phyloP scores from a whole-genome alignment of 2,329 filamentous ascomycete species.

The Aspergillus tamarii region DNA sequence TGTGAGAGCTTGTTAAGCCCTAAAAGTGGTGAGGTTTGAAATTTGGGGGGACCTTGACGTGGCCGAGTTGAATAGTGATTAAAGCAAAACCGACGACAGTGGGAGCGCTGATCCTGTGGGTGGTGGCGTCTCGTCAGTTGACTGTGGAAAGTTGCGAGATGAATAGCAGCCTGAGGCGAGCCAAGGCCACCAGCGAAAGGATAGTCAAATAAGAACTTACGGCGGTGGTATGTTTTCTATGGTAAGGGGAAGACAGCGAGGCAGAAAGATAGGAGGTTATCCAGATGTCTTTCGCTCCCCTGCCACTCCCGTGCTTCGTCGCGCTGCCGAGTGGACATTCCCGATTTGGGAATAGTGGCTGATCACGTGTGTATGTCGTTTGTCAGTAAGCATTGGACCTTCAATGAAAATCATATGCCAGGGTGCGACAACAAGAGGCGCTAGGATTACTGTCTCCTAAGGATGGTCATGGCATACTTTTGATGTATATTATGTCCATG shows the following conservation, averaged over 20 bases:
- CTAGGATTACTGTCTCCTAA: too few relatives aligned
- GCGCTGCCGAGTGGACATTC: slow-evolving; percentile 23
- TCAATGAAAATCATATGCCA: neutral
- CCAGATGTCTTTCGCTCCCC: slow-evolving; percentile 21
- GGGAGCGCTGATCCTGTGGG: slow-evolving; percentile 17
- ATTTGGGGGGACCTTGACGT: slow-evolving; percentile 22
- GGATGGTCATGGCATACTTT: neutral
- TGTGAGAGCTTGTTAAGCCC: slow-evolving; percentile 27
- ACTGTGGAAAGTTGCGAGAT: neutral
- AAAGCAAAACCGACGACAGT: slow-evolving; percentile 17
- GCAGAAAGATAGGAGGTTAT: slow-evolving; percentile 28
- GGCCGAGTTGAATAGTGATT: slow-evolving; percentile 19
- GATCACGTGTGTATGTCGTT: slow-evolving; percentile 19
- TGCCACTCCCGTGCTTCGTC: slow-evolving; percentile 21
- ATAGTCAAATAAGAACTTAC: slow-evolving; percentile 15
- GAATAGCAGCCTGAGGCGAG: neutral
- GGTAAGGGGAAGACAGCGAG: slow-evolving; percentile 16
- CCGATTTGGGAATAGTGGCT: slow-evolving; percentile 23
- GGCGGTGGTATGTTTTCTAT: neutral
- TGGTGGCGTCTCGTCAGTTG: slow-evolving; percentile 18
- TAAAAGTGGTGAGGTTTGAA: slow-evolving; percentile 24
- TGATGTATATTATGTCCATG: neutral
- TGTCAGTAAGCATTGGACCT: neutral
- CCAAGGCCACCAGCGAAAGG: neutral
- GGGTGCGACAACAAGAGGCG: neutral